Conservation (phyloP, 1,139 yeast genomes). For the Taphrina deformans region DNA sequence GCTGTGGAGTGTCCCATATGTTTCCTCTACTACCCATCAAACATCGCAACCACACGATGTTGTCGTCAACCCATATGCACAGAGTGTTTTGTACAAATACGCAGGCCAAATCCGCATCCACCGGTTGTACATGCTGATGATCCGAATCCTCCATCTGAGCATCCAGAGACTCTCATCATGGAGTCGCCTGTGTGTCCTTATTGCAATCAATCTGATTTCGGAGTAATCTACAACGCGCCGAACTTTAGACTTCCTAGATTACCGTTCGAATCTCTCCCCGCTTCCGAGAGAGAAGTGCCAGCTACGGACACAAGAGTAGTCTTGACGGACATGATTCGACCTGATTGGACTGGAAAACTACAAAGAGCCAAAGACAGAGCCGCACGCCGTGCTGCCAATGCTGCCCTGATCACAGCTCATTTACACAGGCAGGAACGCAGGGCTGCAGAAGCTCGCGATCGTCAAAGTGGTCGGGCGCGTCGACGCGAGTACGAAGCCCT, state of each 20-base stretch:
- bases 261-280: constrained; percentile 9
- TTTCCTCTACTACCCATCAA: constrained; percentile 77
- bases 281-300: constrained; percentile 44
- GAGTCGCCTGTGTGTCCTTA: constrained; percentile 92
- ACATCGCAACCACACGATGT: constrained; percentile 80
- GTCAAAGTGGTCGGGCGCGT: constrained; percentile 13
- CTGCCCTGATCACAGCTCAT: constrained; percentile 33
- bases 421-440: constrained; percentile 30
- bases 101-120: constrained; percentile 90
- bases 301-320: constrained; percentile 66
- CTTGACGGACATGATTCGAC: constrained; percentile 77
- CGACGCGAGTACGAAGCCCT: constrained; percentile 25
- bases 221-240: constrained; percentile 74
- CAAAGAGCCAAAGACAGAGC: constrained; percentile 69
- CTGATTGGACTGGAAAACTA: constrained; percentile 85
- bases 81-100: constrained; percentile 95
- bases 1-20: constrained; percentile 87
- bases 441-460: constrained; percentile 21
- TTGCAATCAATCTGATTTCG: constrained; percentile 85
- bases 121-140: constrained; percentile 53
- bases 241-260: constrained; percentile 17
- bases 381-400: constrained; percentile 74
- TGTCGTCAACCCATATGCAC: constrained; percentile 92
- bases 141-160: constrained; percentile 42
- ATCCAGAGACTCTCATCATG: constrained; percentile 56